Percentiles rank a stretch among this genome's conserved stretches.
Conservation (phyloP, 2,329 filamentous ascomycete genomes). For the Cucurbitaria berberidis region DNA sequence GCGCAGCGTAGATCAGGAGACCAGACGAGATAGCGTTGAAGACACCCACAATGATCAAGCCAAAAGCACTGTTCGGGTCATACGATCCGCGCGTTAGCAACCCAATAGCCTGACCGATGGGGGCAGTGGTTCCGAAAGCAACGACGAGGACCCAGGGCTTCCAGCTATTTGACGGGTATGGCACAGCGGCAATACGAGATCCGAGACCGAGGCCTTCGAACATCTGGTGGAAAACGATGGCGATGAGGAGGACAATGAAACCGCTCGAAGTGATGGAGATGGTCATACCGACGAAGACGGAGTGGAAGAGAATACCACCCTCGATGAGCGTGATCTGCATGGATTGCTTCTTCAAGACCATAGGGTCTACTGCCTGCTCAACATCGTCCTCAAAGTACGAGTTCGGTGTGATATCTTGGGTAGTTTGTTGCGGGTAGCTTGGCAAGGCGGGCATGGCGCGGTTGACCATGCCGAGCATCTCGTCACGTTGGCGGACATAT, state of each 20-base stretch:
- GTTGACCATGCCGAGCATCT: slow-evolving; percentile 63
- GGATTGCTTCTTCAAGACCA: slow-evolving; percentile 48
- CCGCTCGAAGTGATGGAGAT: slow-evolving; percentile 64
- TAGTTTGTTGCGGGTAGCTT: slow-evolving; percentile 36
- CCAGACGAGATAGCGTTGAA: slow-evolving; percentile 72
- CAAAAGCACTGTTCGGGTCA: slow-evolving; percentile 68
- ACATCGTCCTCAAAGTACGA: slow-evolving; percentile 49
- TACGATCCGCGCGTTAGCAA: slow-evolving; percentile 63
- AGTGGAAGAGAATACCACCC: slow-evolving; percentile 69
- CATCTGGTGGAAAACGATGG: slow-evolving; percentile 68
- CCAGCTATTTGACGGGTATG: slow-evolving; percentile 62
- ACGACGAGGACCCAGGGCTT: slow-evolving; percentile 67
- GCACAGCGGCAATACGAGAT: slow-evolving; percentile 64
- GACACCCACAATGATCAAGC: slow-evolving; percentile 67
- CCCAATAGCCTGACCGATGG: slow-evolving; percentile 70
- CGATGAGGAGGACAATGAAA: slow-evolving; percentile 64
- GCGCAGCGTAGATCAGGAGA: slow-evolving; percentile 66
- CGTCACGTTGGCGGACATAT: slow-evolving; percentile 65
- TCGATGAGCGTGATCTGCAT: slow-evolving; percentile 57
- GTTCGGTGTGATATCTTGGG: slow-evolving; percentile 22
- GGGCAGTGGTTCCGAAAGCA: slow-evolving; percentile 68
- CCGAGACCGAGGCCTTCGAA: slow-evolving; percentile 70
- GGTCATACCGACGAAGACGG: slow-evolving; percentile 68
- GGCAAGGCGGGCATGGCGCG: slow-evolving; percentile 41
- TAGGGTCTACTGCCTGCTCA: slow-evolving; percentile 45